These are phyloP conservation scores for Elsinoe ampelina DNA, from an alignment of 2,329 filamentous ascomycete genomes.

Conservation along the genomic window DNA sequence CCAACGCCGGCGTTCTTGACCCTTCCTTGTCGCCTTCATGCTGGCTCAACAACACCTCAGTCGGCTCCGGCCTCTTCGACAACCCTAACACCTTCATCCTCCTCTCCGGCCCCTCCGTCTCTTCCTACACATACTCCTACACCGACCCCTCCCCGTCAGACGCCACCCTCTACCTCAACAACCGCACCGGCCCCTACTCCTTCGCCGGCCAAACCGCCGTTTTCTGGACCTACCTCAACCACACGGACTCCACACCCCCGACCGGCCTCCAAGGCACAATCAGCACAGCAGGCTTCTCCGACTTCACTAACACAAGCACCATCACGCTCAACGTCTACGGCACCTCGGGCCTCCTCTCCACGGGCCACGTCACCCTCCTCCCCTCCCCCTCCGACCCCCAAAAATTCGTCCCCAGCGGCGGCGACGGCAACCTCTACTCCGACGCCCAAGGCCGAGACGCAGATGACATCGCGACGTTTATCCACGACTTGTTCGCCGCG, in stretches of 20 bases:
- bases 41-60: constrained; percentile 43
- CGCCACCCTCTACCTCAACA: constrained; percentile 10
- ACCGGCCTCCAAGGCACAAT: constrained; percentile 36
- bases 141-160: constrained; percentile 9
- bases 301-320: constrained; percentile 28
- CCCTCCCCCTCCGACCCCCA: not conserved
- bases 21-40: constrained; percentile 23
- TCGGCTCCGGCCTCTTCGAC: constrained; percentile 40
- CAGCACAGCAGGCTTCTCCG: constrained; percentile 27
- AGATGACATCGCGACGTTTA: constrained; percentile 41
- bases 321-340: constrained; percentile 51
- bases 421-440: constrained; percentile 33
- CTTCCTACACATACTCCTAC: constrained; percentile 14
- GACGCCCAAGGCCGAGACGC: constrained; percentile 36
- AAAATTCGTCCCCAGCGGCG: not conserved
- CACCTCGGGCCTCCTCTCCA: constrained; percentile 45
- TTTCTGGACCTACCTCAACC: constrained; percentile 48
- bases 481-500: constrained; percentile 41
- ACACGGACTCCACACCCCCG: constrained; percentile 44
- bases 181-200: constrained; percentile 10
- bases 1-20: constrained; percentile 29
- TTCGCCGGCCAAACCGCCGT: constrained; percentile 42
- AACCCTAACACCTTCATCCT: constrained; percentile 14
- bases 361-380: constrained; percentile 24
- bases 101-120: constrained; percentile 12